These are phyloP conservation scores for Flaveria sonorensis DNA, from an alignment of 129 eudicot genomes.

Conservation along the genomic window DNA sequence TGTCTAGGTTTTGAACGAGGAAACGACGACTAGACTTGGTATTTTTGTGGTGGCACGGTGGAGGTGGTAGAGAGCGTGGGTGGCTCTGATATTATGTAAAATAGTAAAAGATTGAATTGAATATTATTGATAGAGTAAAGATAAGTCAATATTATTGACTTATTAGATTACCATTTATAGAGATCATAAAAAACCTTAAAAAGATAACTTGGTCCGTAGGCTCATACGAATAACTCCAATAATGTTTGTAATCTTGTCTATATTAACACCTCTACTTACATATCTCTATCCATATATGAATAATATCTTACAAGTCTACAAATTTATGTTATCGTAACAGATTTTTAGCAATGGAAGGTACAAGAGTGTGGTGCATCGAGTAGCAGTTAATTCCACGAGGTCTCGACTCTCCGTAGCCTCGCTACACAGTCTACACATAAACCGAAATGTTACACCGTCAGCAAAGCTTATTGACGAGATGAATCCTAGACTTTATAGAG, in stretches of 20 bases:
- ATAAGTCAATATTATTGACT: too few relatives aligned
- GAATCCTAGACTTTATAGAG: constrained; percentile 53
- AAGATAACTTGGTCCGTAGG: too few relatives aligned
- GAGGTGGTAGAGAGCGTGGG: too few relatives aligned
- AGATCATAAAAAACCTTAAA: too few relatives aligned
- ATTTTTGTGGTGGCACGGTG: too few relatives aligned
- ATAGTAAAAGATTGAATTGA: too few relatives aligned
- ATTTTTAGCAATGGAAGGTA: constrained; percentile 69
- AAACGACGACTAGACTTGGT: too few relatives aligned
- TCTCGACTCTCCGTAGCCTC: constrained; percentile 61
- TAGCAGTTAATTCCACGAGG: constrained; percentile 45
- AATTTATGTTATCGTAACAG: constrained; percentile 24
- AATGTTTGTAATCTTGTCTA: neutral
- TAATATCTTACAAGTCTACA: neutral
- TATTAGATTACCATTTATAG: too few relatives aligned
- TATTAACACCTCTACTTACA: neutral
- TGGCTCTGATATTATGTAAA: too few relatives aligned
- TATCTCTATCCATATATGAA: neutral
- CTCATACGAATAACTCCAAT: neutral
- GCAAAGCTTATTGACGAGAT: constrained; percentile 44
- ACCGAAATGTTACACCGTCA: constrained; percentile 38
- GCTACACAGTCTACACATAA: constrained; percentile 41
- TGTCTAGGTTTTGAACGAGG: too few relatives aligned
- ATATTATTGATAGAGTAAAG: too few relatives aligned
- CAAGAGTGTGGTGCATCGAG: constrained; percentile 71